Base-by-base conservation (phyloP, 108 stramenopile genomes). In the Nitzschia sp. region DNA sequence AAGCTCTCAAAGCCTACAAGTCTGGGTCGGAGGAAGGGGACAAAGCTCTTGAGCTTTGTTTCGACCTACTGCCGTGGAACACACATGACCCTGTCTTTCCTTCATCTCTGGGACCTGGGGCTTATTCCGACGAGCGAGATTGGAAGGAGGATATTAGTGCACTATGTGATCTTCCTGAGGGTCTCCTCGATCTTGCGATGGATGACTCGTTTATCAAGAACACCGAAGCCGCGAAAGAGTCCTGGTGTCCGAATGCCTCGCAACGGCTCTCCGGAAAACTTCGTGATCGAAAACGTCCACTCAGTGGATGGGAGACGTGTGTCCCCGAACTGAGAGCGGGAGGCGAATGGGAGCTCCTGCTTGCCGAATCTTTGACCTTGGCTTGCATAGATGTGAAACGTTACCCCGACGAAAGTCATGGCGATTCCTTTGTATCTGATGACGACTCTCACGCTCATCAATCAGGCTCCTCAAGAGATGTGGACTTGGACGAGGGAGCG, bases 291-390 rank as follows among this genome's bases (percentile, higher is more conserved):
- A 73, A 59, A 47, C 44, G 38, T 36, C 38, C 54, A 47, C 52
- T 62, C 3, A 73, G 74, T 35, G 70, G 63, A 36, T 68, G 59
- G 76, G 64, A 78, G 19, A 45, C 79, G 60, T 65, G 58, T 72
- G 21, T 47, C 72, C 64, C 77, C 17, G 89, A 88, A 58, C 81
- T 74, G 11, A 75, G 92, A 66, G 92, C 86, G 21, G 78, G 75
- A 62, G 83, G 76, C 8, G 87, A 93, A 66, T 93, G 92, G 92
- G 92, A 90, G 60, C 59, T 87, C 19, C 71, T 88, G 17, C 57
- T 90, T 16, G 56, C 79, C 3, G 72, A 85, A 64, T 64, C 80
- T 15, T 48, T 93, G 53, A 50, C 74, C 50, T 61, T 66, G 17
- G 69, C 85, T 27, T 80, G 83, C 31, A 52, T 47, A 35, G 50